A percentile compares a stretch with the other conserved stretches of the same genome.
phyloP scores from a whole-genome alignment of 257 asterid genomes.

The Jacaranda mimosifolia region DNA sequence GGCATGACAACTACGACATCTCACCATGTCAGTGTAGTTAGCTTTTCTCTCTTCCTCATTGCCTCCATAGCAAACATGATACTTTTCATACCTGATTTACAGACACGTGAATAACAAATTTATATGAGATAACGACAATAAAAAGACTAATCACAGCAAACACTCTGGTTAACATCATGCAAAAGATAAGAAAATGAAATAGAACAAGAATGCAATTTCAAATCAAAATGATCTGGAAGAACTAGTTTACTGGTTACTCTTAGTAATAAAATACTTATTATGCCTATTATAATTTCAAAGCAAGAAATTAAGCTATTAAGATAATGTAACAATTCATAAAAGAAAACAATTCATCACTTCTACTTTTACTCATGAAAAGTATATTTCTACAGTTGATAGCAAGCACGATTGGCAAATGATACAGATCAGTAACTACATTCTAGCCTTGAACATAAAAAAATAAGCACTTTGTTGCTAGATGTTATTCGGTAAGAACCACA shows the following conservation, averaged over 20 bases:
- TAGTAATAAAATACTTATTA: background rate
- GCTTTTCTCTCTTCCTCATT: conserved; percentile 88
- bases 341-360: no score
- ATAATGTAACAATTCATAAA: no score
- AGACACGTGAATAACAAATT: conserved; percentile 33
- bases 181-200: conserved; percentile 15
- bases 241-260: background rate
- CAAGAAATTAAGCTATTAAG: no score
- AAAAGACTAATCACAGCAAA: conserved; percentile 14
- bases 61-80: conserved; percentile 93
- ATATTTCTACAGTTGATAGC: no score
- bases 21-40: conserved; percentile 95
- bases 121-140: conserved; percentile 12
- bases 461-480: no score
- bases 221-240: background rate
- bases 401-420: no score
- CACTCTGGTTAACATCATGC: conserved; percentile 1
- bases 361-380: no score
- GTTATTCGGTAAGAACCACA: background rate
- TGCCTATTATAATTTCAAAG: background rate
- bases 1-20: conserved; percentile 33
- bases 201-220: conserved; percentile 4
- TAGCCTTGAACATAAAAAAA: no score
- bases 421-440: no score
- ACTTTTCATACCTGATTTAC: conserved; percentile 86